Evolutionary conservation across 2,329 filamentous ascomycete species (phyloP), one percentile per base, ranked within the genome.

Genomic region (Sporothrix globosa): DNA sequence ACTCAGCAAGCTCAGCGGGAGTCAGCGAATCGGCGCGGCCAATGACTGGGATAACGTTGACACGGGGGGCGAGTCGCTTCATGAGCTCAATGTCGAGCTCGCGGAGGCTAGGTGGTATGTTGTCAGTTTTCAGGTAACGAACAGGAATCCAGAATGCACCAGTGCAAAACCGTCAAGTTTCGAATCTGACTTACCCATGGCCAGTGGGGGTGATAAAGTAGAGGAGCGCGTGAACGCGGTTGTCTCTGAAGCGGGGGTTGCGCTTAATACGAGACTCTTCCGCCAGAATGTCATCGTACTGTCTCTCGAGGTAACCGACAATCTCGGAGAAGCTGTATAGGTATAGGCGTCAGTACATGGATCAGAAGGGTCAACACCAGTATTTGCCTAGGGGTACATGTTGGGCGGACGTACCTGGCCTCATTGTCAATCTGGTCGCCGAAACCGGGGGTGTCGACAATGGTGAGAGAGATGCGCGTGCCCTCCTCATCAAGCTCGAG

Each of bases 191-290:
- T 78, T 86, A 93, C 91, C 91, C 94, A 81, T 97, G 93, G 78
- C 96, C 96, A 73, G 96, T 99, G 63, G 96, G 96, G 75, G 96
- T 97, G 86, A 99, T 98, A 82, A 99, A 99, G 88, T 99, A 99
- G 78, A 99, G 90, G 81, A 99, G 90, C 76, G 94, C 96, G 80
- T 99, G 96, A 65, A 99, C 93, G 85, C 96, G 92, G 85, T 99
- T 98, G 85, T 99, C 96, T 80, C 96, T 91, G 91, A 99, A 99
- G 79, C 96, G 91, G 77, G 96, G 96, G 86, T 99, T 99, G 93
- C 96, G 96, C 92, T 99, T 99, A 87, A 99, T 99, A 86, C 96
- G 93, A 78, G 96, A 98, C 86, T 99, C 96, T 85, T 98, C 95
- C 73, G 96, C 95, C 77, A 99, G 88, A 86, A 99, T 98, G 81